Conservation (phyloP, 1,284 basidiomycete genomes). For the Fomes fomentarius region DNA sequence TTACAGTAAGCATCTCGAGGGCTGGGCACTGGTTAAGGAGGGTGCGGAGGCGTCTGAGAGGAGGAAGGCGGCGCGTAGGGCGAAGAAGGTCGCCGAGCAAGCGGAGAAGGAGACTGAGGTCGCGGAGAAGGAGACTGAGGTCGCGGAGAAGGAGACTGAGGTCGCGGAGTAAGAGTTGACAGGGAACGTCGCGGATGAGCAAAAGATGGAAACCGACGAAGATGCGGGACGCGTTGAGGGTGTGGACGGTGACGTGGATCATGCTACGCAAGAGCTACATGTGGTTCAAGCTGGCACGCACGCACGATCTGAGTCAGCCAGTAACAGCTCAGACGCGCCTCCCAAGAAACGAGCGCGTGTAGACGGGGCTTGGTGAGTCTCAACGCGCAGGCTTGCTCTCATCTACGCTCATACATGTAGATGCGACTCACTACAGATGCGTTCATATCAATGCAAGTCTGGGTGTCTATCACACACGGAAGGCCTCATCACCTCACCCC, state of each 20-base stretch:
- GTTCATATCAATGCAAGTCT: no score
- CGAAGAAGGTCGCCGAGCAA: not conserved
- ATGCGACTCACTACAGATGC: no score
- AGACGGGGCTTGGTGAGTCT: no score
- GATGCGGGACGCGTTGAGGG: not conserved
- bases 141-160: not conserved
- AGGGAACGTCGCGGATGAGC: not conserved
- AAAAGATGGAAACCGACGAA: not conserved
- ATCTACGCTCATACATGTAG: no score
- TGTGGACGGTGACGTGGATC: not conserved
- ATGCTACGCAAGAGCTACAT: not conserved
- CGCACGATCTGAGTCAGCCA: no score
- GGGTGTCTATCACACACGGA: no score
- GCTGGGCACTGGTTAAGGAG: not conserved
- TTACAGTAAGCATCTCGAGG: constrained; percentile 7
- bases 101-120: no score
- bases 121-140: no score
- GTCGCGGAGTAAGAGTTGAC: not conserved
- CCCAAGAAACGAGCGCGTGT: not conserved
- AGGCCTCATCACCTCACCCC: no score
- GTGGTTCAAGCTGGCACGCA: not conserved
- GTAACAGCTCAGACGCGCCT: not conserved
- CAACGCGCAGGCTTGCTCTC: no score
- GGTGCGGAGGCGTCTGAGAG: not conserved
- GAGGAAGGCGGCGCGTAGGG: constrained; percentile 1